phyloP scores from a whole-genome alignment of 148 eudicot species.

The Euryodendron excelsum region DNA sequence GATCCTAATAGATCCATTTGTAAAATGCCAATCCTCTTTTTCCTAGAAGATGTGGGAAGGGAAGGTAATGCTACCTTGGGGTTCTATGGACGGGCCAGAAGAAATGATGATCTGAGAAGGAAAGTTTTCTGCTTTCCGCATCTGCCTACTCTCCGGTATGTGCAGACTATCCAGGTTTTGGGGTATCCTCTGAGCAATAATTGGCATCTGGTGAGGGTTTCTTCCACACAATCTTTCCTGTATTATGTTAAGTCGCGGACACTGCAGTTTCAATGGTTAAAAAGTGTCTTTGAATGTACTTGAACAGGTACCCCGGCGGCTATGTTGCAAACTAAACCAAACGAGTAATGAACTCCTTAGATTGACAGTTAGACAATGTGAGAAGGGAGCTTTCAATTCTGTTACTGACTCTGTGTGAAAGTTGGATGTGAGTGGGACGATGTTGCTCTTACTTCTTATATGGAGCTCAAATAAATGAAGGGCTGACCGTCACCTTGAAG shows the following conservation, averaged over 20 bases:
- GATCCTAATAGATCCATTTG: constrained; percentile 3
- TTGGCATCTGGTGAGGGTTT: constrained; percentile 1
- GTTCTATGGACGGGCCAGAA: constrained; percentile 1
- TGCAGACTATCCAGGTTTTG: not conserved
- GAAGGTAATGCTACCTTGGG: constrained; percentile 5
- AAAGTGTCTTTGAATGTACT: not conserved
- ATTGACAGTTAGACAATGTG: constrained; percentile 5
- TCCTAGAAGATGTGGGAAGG: not conserved
- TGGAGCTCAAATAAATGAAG: not conserved
- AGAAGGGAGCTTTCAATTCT: constrained; percentile 1
- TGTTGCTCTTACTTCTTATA: not conserved
- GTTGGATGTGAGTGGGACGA: not conserved
- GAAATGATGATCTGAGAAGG: constrained; percentile 1
- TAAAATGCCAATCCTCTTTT: not conserved
- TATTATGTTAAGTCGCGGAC: not conserved
- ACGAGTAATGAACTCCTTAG: not conserved
- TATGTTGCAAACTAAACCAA: constrained; percentile 5
- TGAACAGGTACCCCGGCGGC: not conserved
- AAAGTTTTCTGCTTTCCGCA: constrained; percentile 4
- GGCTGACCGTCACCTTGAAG: not conserved
- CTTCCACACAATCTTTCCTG: not conserved
- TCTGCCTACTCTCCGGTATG: not conserved
- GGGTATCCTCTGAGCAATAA: constrained; percentile 7
- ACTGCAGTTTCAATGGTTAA: not conserved
- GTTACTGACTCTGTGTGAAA: not conserved